Evolutionary conservation across 1,139 yeast species (phyloP).

Genomic region (Hyphopichia buzzinii): DNA sequence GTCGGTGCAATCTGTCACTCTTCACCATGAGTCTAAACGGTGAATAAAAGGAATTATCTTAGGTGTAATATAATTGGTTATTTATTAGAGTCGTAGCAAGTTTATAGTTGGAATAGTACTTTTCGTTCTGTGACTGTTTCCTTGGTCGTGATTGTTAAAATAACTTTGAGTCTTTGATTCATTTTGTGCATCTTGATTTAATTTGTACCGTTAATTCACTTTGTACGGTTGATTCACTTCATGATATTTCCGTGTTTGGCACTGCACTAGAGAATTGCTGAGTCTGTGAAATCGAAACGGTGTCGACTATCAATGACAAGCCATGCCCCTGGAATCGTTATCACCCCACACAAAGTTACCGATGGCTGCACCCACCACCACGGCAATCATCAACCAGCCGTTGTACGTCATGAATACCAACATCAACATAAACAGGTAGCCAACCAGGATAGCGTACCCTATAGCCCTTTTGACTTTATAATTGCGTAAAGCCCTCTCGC

Average conservation of each 20-base stretch:
- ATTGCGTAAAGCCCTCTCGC: conserved; percentile 12
- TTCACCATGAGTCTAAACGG: conserved; percentile 3
- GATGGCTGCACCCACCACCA: conserved; percentile 62
- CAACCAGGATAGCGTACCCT: conserved; percentile 70
- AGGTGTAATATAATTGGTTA: too few relatives aligned
- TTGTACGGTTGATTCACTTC: too few relatives aligned
- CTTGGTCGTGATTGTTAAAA: too few relatives aligned
- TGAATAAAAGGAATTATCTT: too few relatives aligned
- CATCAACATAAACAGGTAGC: conserved; percentile 76
- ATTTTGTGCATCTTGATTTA: too few relatives aligned
- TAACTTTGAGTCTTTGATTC: too few relatives aligned
- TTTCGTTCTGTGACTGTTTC: too few relatives aligned
- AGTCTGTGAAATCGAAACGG: background rate
- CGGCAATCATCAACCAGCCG: conserved; percentile 79
- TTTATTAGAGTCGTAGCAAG: too few relatives aligned
- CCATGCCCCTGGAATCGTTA: conserved; percentile 33
- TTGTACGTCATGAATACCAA: conserved; percentile 81
- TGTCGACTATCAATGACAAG: conserved; percentile 58
- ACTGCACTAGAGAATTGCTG: too few relatives aligned
- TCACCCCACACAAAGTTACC: conserved; percentile 66
- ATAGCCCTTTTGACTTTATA: conserved; percentile 36
- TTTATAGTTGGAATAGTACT: too few relatives aligned
- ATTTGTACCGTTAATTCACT: too few relatives aligned
- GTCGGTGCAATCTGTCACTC: conserved; percentile 2
- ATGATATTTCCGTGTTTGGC: too few relatives aligned